Evolutionary conservation across 345 rosid genomes (phyloP).

Genomic region (Eucalyptus curtisii): DNA sequence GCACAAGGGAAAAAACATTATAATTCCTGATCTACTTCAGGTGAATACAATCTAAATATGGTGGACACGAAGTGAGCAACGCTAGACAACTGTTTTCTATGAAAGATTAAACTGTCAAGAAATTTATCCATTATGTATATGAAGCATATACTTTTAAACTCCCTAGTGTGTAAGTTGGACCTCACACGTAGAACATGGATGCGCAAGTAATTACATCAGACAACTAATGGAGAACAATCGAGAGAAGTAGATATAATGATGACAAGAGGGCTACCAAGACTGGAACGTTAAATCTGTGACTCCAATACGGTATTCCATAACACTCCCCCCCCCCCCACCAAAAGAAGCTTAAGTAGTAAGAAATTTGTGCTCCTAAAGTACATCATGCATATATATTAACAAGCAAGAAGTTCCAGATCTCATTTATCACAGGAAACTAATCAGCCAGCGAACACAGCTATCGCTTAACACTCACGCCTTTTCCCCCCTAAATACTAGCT

Average conservation of each 20-base stretch:
- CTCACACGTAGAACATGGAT: not conserved
- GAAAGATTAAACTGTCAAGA: not conserved
- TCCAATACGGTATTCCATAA: not conserved
- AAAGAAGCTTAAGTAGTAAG: not conserved
- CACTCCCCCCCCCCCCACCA: not conserved
- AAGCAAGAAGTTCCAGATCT: not conserved
- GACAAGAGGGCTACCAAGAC: not conserved
- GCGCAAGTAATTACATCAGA: not conserved
- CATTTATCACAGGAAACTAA: not conserved
- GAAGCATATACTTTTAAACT: not conserved
- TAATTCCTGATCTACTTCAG: not conserved
- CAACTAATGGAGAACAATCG: not conserved
- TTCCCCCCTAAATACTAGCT: not conserved
- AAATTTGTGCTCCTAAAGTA: not conserved
- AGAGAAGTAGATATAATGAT: not conserved
- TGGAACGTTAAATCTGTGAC: not conserved
- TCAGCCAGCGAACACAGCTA: not conserved
- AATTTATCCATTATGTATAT: not conserved
- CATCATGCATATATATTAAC: not conserved
- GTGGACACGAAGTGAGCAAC: not conserved
- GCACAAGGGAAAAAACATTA: not conserved
- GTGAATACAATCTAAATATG: not conserved
- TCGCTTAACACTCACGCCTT: not conserved
- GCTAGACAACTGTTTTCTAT: not conserved
- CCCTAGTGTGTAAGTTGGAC: not conserved